phyloP scores from a whole-genome alignment of 2,329 filamentous ascomycete species.

The Dryadomyces quercus-mongolicae region DNA sequence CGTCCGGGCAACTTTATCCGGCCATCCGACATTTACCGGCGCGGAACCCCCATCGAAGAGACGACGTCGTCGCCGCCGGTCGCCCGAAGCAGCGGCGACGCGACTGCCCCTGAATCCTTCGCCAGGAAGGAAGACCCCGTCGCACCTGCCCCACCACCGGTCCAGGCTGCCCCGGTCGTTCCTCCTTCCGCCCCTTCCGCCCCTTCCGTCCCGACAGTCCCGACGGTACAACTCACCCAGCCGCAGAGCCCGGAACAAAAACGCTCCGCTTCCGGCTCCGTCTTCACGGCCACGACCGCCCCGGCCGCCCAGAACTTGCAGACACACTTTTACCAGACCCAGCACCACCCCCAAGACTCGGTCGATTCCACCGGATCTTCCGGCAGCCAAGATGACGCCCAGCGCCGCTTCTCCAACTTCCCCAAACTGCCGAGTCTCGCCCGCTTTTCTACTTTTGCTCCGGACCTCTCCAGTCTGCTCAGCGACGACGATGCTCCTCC shows the following conservation, averaged over 20 bases:
- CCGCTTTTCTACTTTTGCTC: conserved; percentile 48
- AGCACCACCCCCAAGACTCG: background rate
- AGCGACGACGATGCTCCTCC: conserved; percentile 12
- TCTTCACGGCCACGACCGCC: background rate
- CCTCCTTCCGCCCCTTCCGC: background rate
- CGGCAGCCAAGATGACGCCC: background rate
- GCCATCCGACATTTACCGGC: conserved; percentile 67
- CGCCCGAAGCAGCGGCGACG: background rate
- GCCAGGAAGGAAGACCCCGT: too few species aligned
- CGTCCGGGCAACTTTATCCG: conserved; percentile 53
- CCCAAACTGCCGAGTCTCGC: conserved; percentile 45
- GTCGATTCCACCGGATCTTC: background rate
- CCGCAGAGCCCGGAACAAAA: background rate
- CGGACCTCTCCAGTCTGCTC: conserved; percentile 39
- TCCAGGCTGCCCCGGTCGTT: too few species aligned
- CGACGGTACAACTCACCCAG: background rate
- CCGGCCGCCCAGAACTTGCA: background rate
- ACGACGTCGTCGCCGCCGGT: background rate
- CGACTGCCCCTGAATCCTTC: background rate
- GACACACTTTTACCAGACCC: background rate
- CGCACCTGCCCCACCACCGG: too few species aligned
- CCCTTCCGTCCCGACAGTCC: background rate
- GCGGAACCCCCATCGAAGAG: conserved; percentile 24
- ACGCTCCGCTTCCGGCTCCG: background rate
- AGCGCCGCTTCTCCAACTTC: conserved; percentile 33